Evolutionary conservation across 1,284 basidiomycete species (phyloP), one percentile per base, ranked within the genome.

Genomic region (Sporisorium sorghi): DNA sequence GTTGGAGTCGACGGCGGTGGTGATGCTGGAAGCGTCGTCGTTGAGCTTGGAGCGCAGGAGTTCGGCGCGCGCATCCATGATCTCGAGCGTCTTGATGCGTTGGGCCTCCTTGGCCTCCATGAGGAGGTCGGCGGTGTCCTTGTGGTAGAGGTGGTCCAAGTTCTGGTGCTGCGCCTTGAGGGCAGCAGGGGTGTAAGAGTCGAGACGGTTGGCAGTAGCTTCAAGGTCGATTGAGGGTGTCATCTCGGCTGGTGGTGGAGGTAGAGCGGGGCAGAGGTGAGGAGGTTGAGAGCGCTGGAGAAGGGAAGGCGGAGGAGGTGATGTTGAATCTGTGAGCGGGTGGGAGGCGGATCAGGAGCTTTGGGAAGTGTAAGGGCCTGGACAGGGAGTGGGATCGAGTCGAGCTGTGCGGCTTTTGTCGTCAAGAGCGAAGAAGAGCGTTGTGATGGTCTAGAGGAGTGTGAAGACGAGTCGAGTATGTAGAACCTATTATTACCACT

Each of bases 211-310:
- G 55, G 65, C 71, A 61, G 71, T 65, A 58, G 60, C 58, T 55
- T 72, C 73, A 28, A 75, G 57, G 48, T 71, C 68, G 55, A 71
- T 57, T 28, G 73, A 57, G 69, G 73, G 73, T 61, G 73, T 76
- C 73, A 76, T 76, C 73, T 40, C 39, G 73, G 73, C 24, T 67
- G 59, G 53, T 76, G 73, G 48, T 76, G 73, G 9, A 76, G 64
- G 65, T 76, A 69, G 54, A 71, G 64, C 10, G 73, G 73, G 4
- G 73, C 63, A 6, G 73, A 75, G 30, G 63, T 67, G 64, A 72
- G 73, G 17, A 75, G 68, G 61, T 72, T 55, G 48, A 71, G 52
- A 21, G 60, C 49, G 51, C 30, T 56, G n/a, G 60, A 49, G 23
- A 26, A 65, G 55, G 64, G 53, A 2, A 74, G 58, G n/a, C 10